Percentiles rank a stretch among this genome's conserved stretches.
Conservation (phyloP, 768 basidiomycete species). For the Tulasnella sp. region DNA sequence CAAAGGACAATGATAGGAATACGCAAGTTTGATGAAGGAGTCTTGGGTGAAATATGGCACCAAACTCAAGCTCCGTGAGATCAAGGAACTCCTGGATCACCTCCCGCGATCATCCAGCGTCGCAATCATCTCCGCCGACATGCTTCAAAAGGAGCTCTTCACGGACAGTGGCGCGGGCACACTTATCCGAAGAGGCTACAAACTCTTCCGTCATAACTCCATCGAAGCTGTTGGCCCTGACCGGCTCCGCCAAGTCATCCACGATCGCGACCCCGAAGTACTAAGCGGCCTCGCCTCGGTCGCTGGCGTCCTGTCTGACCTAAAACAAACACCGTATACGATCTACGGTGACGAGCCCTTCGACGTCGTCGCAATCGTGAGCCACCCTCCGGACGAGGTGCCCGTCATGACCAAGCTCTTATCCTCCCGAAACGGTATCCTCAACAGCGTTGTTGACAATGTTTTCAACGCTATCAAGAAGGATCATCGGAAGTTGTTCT, state of each 20-base stretch:
- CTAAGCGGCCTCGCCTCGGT: conserved; percentile 72
- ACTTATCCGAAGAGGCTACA: conserved; percentile 95
- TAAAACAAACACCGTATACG: conserved; percentile 77
- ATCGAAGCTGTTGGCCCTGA: conserved; percentile 84
- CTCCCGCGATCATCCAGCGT: conserved; percentile 97
- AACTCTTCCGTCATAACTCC: conserved; percentile 79
- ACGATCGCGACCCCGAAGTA: conserved; percentile 92
- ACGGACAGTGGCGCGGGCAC: conserved; percentile 97
- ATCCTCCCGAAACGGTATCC: conserved; percentile 72
- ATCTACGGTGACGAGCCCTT: conserved; percentile 98
- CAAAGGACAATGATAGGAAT: conserved; percentile 47
- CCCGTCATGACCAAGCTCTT: conserved; percentile 92
- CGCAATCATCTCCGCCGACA: conserved; percentile 88
- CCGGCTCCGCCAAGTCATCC: conserved; percentile 86
- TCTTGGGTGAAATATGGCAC: conserved; percentile 99
- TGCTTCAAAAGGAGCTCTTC: conserved; percentile 95
- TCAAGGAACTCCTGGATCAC: conserved; percentile 97
- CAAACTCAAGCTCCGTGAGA: conserved; percentile 96
- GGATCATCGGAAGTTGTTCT: conserved; percentile 88
- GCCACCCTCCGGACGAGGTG: conserved; percentile 76
- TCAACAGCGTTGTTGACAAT: conserved; percentile 94
- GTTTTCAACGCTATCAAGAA: conserved; percentile 95
- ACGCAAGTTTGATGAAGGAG: conserved; percentile 92
- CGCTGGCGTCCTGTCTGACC: conserved; percentile 69
- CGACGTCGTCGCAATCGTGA: conserved; percentile 88